A percentile compares a stretch with the other conserved stretches of the same genome.
phyloP scores from a whole-genome alignment of 805 yeast genomes.

The Wickerhamiella kurtzmanii region DNA sequence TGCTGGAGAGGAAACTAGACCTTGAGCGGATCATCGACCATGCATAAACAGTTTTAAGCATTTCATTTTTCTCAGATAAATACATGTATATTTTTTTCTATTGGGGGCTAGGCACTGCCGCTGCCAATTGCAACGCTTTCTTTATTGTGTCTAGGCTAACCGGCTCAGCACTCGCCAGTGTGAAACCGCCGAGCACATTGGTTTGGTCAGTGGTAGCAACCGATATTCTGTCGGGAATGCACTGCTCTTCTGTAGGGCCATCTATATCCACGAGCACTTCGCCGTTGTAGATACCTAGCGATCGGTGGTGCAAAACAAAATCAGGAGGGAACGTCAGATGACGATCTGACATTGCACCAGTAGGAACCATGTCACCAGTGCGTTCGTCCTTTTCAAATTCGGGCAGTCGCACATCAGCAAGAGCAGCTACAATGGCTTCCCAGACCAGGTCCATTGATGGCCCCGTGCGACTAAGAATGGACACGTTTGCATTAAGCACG shows the following conservation, averaged over 20 bases:
- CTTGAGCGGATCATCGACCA: constrained; percentile 15
- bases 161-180: neutral
- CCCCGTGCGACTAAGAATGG: constrained; percentile 69
- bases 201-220: constrained; percentile 30
- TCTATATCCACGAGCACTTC: constrained; percentile 60
- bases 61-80: too few relatives aligned
- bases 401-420: constrained; percentile 50
- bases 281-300: constrained; percentile 36
- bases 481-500: constrained; percentile 59
- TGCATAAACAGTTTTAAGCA: neutral
- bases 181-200: too few relatives aligned
- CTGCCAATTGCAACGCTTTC: neutral
- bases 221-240: constrained; percentile 40
- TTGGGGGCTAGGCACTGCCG: too few relatives aligned
- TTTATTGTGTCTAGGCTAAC: neutral
- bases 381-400: constrained; percentile 47
- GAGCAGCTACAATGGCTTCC: constrained; percentile 51
- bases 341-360: constrained; percentile 18
- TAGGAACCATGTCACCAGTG: constrained; percentile 32
- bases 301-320: constrained; percentile 29
- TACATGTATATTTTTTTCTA: neutral
- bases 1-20: constrained; percentile 13
- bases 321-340: constrained; percentile 30
- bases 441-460: constrained; percentile 70
- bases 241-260: constrained; percentile 69